phyloP scores from a whole-genome alignment of 495 filamentous ascomycete genomes.

The Aspergillus conjunctus region DNA sequence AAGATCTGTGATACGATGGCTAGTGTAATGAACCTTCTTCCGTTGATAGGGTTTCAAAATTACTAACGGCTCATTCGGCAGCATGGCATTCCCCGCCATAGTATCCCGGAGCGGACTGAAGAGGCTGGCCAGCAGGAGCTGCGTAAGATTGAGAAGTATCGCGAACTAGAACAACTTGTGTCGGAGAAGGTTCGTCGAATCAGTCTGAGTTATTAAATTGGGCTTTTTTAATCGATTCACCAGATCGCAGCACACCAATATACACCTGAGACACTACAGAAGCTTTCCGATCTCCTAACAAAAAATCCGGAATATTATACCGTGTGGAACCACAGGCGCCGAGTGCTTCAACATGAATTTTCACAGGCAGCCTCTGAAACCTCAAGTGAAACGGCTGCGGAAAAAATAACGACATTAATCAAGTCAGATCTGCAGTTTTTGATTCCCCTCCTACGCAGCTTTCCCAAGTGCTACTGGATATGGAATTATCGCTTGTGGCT shows the following conservation, averaged over 20 bases:
- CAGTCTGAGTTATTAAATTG: neutral
- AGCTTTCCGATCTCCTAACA: slow-evolving; percentile 77
- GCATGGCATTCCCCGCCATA: slow-evolving; percentile 77
- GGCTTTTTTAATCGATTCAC: neutral
- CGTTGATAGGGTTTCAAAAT: slow-evolving; percentile 4
- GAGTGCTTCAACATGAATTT: slow-evolving; percentile 56
- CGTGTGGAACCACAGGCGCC: slow-evolving; percentile 92
- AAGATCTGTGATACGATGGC: slow-evolving; percentile 42
- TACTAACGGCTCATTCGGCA: slow-evolving; percentile 38
- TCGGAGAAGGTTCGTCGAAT: slow-evolving; percentile 53
- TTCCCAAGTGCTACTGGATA: slow-evolving; percentile 99
- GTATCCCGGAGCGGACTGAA: slow-evolving; percentile 57
- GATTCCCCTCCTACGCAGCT: slow-evolving; percentile 77
- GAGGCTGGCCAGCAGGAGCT: slow-evolving; percentile 69
- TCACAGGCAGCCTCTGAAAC: slow-evolving; percentile 26
- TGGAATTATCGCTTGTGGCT: slow-evolving; percentile 97
- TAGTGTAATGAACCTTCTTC: slow-evolving; percentile 42
- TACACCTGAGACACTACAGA: slow-evolving; percentile 64
- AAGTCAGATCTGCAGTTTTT: slow-evolving; percentile 77
- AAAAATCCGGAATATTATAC: slow-evolving; percentile 98
- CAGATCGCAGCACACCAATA: slow-evolving; percentile 62
- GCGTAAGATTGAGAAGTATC: slow-evolving; percentile 77
- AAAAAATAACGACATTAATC: slow-evolving; percentile 51
- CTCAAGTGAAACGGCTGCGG: slow-evolving; percentile 23
- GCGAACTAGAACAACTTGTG: slow-evolving; percentile 66